Evolutionary conservation across 345 rosid species (phyloP), one percentile per base, ranked within the genome.

Genomic region (Eucalyptus grandis): DNA sequence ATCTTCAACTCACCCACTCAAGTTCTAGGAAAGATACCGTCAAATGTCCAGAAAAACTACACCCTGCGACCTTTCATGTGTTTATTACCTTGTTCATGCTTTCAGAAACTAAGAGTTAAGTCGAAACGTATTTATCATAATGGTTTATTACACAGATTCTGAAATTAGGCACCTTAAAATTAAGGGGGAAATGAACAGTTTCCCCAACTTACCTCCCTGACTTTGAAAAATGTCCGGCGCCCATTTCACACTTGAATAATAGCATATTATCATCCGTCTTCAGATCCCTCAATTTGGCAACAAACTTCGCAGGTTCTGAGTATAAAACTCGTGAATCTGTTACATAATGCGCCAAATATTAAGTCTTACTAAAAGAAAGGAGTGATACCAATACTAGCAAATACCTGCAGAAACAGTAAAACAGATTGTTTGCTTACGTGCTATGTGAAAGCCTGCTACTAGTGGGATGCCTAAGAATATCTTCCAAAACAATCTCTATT

Each of bases 221-320:
- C 91, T 98, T 98, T 27, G 99, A 96, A 91, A 94, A 96, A 95
- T 98, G 99, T 31, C 99, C 99, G 21, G 98, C 98, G 53, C 99
- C 96, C 82, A 98, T 94, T 91, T 96, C 97, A 89, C 99, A 97
- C 93, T 96, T 98, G 91, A 98, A 94, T 93, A 97, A 56, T 56
- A 98, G 95, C 56, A 93, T 30, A 89, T 98, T 98, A 65, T 91
- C 90, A 87, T 97, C 97, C 8, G 95, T 95, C 95, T 97, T 98
- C 95, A 92, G 54, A 65, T 95, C 99, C 94, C 99, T 95, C 91
- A 98, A 96, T 92, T 98, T 98, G 40, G 97, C 98, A 90, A 98
- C 99, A 54, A 93, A 95, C 93, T 98, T 98, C 43, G 96, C 98
- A 65, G 99, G 97, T 91, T 98, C 99, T 12, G 98, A 95, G 92